A percentile compares a stretch with the other conserved stretches of the same genome.
These are phyloP conservation scores for Alternaria tenuissima DNA, from an alignment of 2,329 filamentous ascomycete species.

Conservation along the genomic window DNA sequence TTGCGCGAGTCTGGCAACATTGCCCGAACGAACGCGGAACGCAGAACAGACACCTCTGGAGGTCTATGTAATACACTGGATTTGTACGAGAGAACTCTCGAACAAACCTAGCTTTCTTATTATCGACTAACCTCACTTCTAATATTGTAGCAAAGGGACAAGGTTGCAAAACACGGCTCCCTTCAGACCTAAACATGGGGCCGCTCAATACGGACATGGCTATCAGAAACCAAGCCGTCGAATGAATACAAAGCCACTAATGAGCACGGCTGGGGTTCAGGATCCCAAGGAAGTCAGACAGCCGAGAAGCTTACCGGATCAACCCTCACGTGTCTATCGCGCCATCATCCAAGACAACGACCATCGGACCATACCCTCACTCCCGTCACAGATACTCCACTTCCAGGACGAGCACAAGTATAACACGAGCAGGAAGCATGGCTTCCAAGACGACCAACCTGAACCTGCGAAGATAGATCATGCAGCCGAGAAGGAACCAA, in stretches of 20 bases:
- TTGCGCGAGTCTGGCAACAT: not conserved
- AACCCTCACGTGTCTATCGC: not conserved
- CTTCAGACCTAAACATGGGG: not conserved
- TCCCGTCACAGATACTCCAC: not conserved
- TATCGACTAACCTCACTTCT: not conserved
- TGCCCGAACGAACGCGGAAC: not conserved
- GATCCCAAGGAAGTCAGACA: not conserved
- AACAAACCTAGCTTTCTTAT: not conserved
- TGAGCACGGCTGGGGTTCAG: not conserved
- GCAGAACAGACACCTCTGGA: not conserved
- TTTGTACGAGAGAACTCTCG: not conserved
- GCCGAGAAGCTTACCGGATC: not conserved
- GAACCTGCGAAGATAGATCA: not conserved
- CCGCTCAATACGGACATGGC: not conserved
- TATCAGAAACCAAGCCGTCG: not conserved
- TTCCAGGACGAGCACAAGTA: not conserved
- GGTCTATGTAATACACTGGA: not conserved
- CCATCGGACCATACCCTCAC: not conserved
- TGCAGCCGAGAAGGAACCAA: not conserved
- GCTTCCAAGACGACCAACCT: not conserved
- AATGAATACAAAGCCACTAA: not conserved
- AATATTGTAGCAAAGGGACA: not conserved
- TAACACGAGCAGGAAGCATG: too few relatives aligned
- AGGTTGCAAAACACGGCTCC: not conserved
- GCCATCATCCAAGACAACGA: not conserved